A percentile compares a stretch with the other conserved stretches of the same genome.
Conservation (phyloP, 768 basidiomycete species). For the Lentinula raphanica region DNA sequence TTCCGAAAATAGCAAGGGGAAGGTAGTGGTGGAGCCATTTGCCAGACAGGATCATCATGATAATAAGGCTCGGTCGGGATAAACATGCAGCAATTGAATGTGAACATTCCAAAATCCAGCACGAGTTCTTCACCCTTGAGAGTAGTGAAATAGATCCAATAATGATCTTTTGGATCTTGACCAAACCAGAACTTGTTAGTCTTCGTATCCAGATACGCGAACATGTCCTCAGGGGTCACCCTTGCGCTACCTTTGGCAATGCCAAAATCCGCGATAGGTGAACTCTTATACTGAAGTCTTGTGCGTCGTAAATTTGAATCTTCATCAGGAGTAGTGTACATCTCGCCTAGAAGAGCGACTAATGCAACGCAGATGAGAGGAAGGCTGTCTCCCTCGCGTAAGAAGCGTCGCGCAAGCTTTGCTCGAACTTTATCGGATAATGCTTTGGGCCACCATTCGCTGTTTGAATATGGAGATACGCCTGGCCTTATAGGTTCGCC, state of each 20-base stretch:
- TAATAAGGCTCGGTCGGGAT: too few species aligned
- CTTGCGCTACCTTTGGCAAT: slow-evolving; percentile 30
- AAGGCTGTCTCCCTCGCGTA: too few species aligned
- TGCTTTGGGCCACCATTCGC: slow-evolving; percentile 29
- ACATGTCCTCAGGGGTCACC: slow-evolving; percentile 29
- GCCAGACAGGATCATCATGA: too few species aligned
- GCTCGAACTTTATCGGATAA: slow-evolving; percentile 16
- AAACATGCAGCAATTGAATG: too few species aligned
- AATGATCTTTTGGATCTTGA: background rate
- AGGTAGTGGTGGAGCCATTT: too few species aligned
- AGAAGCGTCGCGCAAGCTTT: slow-evolving; percentile 29
- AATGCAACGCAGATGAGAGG: slow-evolving; percentile 27
- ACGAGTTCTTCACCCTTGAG: too few species aligned
- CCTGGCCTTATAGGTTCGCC: too few species aligned
- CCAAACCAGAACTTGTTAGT: background rate
- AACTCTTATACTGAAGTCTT: slow-evolving; percentile 30
- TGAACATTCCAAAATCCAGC: too few species aligned
- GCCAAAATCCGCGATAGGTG: slow-evolving; percentile 42
- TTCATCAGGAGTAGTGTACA: background rate
- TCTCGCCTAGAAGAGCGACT: slow-evolving; percentile 29
- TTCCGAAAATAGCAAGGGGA: too few species aligned
- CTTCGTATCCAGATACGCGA: slow-evolving; percentile 26
- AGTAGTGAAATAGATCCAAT: too few species aligned
- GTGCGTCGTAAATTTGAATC: slow-evolving; percentile 16
- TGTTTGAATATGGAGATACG: too few species aligned